Conservation (phyloP, 257 asterid species). For the Gardenia jasminoides region DNA sequence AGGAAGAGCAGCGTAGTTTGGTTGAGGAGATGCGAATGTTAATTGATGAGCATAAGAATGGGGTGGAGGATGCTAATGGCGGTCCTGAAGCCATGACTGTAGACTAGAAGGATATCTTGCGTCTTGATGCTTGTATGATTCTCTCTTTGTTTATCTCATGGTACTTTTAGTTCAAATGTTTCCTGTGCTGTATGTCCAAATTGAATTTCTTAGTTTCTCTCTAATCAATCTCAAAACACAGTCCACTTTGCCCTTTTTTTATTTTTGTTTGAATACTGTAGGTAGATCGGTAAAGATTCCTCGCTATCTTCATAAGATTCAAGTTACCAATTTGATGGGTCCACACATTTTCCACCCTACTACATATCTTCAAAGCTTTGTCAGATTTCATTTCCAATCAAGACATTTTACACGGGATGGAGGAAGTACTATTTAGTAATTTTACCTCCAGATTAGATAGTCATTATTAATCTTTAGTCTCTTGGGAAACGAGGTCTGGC, state of each 20-base stretch:
- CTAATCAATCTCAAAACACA: neutral
- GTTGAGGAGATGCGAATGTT: constrained; percentile 79
- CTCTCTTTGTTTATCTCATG: neutral
- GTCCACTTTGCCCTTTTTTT: neutral
- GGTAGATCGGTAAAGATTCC: neutral
- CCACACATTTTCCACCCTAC: neutral
- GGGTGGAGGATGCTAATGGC: constrained; percentile 50
- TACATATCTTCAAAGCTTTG: too few relatives aligned
- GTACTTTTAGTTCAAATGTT: neutral
- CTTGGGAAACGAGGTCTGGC: too few relatives aligned
- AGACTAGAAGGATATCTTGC: constrained; percentile 39
- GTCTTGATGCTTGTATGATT: neutral
- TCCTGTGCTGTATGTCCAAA: neutral
- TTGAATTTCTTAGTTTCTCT: neutral
- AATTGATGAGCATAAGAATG: constrained; percentile 63
- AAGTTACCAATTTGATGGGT: neutral
- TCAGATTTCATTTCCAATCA: neutral
- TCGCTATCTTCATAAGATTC: neutral
- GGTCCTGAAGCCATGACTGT: constrained; percentile 76
- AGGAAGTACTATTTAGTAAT: too few relatives aligned
- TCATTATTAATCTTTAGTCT: too few relatives aligned
- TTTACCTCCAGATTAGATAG: neutral
- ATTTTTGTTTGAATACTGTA: too few relatives aligned
- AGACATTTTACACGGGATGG: too few relatives aligned
- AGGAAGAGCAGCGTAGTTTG: constrained; percentile 80